phyloP scores from a whole-genome alignment of 1,139 yeast species.

The Hemisphaericaspora xylanilytica region DNA sequence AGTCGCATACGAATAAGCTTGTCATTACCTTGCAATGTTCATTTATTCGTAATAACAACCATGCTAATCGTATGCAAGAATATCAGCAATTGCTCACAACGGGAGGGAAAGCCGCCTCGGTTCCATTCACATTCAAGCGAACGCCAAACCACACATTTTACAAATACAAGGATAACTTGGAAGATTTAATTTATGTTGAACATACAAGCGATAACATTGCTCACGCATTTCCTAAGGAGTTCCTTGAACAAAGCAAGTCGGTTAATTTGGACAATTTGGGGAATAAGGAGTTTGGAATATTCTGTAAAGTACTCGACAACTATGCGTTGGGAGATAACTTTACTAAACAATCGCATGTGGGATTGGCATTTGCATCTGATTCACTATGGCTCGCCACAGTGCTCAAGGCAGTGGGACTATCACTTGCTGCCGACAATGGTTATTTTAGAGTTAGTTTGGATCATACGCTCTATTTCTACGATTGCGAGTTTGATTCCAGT shows the following conservation, averaged over 20 bases:
- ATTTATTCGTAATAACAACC: constrained; percentile 32
- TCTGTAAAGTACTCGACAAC: constrained; percentile 33
- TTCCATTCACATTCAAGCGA: constrained; percentile 32
- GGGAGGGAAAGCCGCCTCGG: constrained; percentile 15
- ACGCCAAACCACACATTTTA: constrained; percentile 31
- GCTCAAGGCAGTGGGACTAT: constrained; percentile 27
- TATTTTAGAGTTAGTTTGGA: constrained; percentile 44
- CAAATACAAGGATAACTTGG: constrained; percentile 31
- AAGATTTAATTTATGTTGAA: constrained; percentile 23
- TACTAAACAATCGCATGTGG: constrained; percentile 17
- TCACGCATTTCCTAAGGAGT: constrained; percentile 33
- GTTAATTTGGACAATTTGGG: constrained; percentile 24
- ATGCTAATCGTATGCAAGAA: constrained; percentile 15
- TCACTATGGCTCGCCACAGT: constrained; percentile 27
- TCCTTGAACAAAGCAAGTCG: constrained; percentile 19
- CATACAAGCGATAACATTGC: constrained; percentile 36
- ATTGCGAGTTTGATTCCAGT: constrained; percentile 34
- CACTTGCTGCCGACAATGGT: constrained; percentile 17
- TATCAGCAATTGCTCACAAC: constrained; percentile 10
- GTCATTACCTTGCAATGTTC: constrained; percentile 35
- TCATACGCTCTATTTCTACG: constrained; percentile 41
- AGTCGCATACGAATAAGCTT: constrained; percentile 28
- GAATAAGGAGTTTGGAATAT: constrained; percentile 31
- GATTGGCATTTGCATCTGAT: constrained; percentile 19
- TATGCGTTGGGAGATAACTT: constrained; percentile 23